Evolutionary conservation across 805 yeast genomes (phyloP).

Genomic region (Pichia scutulata): DNA sequence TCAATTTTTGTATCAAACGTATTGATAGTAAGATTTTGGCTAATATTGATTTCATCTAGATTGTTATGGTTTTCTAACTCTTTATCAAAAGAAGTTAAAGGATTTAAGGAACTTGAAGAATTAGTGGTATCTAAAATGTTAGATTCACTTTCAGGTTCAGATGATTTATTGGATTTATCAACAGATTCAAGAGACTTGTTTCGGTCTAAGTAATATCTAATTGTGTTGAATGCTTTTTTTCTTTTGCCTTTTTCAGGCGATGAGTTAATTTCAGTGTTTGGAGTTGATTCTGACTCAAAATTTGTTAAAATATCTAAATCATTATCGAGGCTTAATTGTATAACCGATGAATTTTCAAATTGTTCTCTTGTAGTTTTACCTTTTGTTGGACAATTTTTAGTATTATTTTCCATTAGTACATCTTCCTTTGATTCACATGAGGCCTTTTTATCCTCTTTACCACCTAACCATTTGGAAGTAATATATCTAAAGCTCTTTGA

Average conservation of each 20-base stretch:
- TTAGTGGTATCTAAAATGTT: neutral
- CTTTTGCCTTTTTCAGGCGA: conserved; percentile 1
- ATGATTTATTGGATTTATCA: neutral
- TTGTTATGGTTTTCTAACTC: neutral
- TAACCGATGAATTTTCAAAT: neutral
- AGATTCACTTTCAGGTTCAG: neutral
- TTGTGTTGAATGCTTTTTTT: conserved; percentile 6
- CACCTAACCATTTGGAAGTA: neutral
- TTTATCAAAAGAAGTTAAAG: neutral
- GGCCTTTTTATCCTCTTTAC: neutral
- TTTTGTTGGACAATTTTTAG: too few species aligned
- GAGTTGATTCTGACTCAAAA: neutral
- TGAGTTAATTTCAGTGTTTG: neutral
- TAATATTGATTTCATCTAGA: neutral
- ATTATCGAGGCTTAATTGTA: neutral
- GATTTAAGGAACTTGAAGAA: neutral
- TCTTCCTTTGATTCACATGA: neutral
- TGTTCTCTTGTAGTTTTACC: neutral
- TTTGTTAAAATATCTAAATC: neutral
- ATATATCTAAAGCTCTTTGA: neutral
- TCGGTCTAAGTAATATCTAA: conserved; percentile 4
- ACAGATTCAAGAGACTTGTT: conserved; percentile 3
- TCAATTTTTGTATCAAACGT: conserved; percentile 1
- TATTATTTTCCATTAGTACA: neutral
- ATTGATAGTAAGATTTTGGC: neutral